phyloP scores from a whole-genome alignment of 768 basidiomycete genomes.

The Guyanaporus albipodus region DNA sequence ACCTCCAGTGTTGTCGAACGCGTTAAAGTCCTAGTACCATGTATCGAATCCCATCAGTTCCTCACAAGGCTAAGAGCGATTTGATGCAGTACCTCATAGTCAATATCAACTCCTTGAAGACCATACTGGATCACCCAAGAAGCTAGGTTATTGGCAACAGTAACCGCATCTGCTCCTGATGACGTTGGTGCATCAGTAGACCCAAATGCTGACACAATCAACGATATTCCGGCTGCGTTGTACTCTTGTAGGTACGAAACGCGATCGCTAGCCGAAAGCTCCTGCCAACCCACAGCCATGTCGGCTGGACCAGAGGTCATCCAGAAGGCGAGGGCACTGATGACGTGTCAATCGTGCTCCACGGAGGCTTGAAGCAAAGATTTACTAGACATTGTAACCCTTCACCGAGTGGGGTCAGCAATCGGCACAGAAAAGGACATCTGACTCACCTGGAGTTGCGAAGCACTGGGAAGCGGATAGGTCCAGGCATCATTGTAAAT shows the following conservation, averaged over 20 bases:
- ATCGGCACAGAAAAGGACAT: neutral
- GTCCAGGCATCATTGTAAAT: constrained; percentile 38
- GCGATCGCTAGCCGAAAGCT: constrained; percentile 35
- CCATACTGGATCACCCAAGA: constrained; percentile 42
- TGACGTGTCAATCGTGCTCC: neutral
- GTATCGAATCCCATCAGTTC: no score
- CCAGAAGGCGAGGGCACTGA: constrained; percentile 39
- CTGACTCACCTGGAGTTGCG: constrained; percentile 38
- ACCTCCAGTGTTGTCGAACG: constrained; percentile 38
- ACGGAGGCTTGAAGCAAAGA: neutral
- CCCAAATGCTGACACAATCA: constrained; percentile 54
- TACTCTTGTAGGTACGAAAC: constrained; percentile 43
- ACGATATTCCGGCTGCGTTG: constrained; percentile 48
- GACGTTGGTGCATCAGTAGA: constrained; percentile 37
- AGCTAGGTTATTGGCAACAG: constrained; percentile 39
- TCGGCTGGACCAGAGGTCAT: constrained; percentile 39
- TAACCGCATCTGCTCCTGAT: constrained; percentile 34
- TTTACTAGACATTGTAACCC: constrained; percentile 33
- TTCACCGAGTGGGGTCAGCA: constrained; percentile 2
- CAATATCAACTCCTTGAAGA: constrained; percentile 50
- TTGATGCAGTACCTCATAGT: constrained; percentile 38
- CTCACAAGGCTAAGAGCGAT: no score
- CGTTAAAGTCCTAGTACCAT: constrained; percentile 58
- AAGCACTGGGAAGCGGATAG: constrained; percentile 39
- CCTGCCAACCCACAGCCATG: constrained; percentile 41